phyloP scores from a whole-genome alignment of 768 basidiomycete species.

The Suillus subaureus region DNA sequence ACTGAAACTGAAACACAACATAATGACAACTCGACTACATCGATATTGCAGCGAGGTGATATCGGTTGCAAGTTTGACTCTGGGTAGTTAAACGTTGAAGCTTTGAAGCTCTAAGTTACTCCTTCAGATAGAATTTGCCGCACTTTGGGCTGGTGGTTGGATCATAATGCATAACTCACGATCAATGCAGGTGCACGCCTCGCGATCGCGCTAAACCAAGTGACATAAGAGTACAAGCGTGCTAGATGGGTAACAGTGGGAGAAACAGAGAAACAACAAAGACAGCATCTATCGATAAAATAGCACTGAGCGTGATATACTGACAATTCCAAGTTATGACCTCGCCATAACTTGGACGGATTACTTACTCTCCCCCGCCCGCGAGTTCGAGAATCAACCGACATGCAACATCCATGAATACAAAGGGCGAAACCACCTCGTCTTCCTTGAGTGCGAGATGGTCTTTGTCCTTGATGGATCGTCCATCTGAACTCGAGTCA shows the following conservation, averaged over 20 bases:
- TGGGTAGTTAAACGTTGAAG: not conserved
- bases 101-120: not conserved
- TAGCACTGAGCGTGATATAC: constrained; percentile 10
- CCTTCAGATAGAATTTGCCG: not conserved
- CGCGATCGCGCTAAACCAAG: constrained; percentile 7
- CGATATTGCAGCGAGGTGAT: not conserved
- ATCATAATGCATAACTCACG: not conserved
- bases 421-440: constrained; percentile 81
- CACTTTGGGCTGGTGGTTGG: not conserved
- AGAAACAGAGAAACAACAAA: constrained; percentile 8
- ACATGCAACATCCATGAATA: constrained; percentile 97
- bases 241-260: constrained; percentile 10
- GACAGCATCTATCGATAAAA: constrained; percentile 14
- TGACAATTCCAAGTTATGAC: constrained; percentile 1
- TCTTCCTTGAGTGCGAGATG: constrained; percentile 46
- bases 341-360: not conserved
- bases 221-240: constrained; percentile 12
- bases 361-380: constrained; percentile 51
- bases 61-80: not conserved
- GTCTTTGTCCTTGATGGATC: constrained; percentile 58
- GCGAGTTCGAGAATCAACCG: constrained; percentile 92
- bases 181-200: not conserved
- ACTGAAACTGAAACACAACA: not conserved
- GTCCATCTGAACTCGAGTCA: constrained; percentile 58
- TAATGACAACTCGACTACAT: not conserved